These are phyloP conservation scores for Rhinocladiella similis DNA, from an alignment of 2,329 filamentous ascomycete species.

Conservation along the genomic window DNA sequence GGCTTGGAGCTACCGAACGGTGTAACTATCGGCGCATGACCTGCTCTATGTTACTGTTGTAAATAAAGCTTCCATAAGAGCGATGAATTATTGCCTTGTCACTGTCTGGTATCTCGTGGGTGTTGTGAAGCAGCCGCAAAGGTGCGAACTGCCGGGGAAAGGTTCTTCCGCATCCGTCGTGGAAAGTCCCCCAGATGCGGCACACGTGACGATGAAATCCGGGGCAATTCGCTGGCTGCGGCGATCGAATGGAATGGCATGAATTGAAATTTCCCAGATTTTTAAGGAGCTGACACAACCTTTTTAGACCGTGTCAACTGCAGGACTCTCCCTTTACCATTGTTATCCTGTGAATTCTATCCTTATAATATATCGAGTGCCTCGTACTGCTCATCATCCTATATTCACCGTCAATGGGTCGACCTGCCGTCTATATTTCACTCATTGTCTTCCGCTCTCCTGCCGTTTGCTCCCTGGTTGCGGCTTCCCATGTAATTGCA, in stretches of 20 bases:
- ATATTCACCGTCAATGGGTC: constrained; percentile 29
- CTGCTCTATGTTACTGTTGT: no score
- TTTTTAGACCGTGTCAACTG: background rate
- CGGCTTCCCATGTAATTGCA: constrained; percentile 21
- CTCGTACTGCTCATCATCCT: background rate
- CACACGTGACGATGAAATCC: constrained; percentile 1
- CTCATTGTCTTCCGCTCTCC: constrained; percentile 5
- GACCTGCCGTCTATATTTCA: constrained; percentile 18
- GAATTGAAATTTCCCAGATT: background rate
- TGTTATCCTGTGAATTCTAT: background rate
- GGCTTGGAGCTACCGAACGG: constrained; percentile 44
- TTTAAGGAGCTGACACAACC: background rate
- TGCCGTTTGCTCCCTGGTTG: constrained; percentile 10
- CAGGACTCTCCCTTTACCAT: background rate
- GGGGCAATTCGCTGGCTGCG: constrained; percentile 9
- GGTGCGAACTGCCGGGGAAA: no score
- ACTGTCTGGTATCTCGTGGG: no score
- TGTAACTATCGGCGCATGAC: no score
- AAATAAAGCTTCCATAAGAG: no score
- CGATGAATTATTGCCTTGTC: no score
- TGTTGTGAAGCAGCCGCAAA: no score
- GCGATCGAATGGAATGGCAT: background rate
- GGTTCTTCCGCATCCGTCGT: background rate
- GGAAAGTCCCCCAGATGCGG: background rate
- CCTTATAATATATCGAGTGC: background rate